These are phyloP conservation scores for Penicillium griseofulvum DNA, from an alignment of 2,329 filamentous ascomycete species.

Conservation along the genomic window DNA sequence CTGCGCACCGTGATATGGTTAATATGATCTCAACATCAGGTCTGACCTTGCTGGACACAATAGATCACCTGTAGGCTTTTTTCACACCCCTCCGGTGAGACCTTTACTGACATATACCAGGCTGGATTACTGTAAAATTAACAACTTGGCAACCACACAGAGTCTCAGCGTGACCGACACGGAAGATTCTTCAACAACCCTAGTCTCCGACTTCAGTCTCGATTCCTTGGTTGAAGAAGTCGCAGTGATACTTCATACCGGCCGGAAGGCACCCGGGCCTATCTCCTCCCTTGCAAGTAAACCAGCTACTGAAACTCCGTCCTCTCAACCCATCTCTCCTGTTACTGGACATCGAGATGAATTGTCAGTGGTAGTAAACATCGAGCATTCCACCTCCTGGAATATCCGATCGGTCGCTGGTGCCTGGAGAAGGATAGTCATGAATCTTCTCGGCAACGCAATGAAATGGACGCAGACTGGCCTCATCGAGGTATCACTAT, in stretches of 20 bases:
- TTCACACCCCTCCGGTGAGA: accelerated
- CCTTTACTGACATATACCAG: slow-evolving; percentile 14
- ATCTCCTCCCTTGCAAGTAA: slow-evolving; percentile 12
- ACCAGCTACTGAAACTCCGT: background rate
- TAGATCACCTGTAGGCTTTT: slow-evolving; percentile 33
- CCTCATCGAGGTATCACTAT: slow-evolving; percentile 32
- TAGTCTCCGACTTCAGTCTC: slow-evolving; percentile 34
- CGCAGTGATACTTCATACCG: slow-evolving; percentile 28
- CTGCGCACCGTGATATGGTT: slow-evolving; percentile 44
- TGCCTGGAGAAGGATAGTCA: slow-evolving; percentile 36
- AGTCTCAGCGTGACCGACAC: slow-evolving; percentile 6
- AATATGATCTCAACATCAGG: slow-evolving; percentile 52
- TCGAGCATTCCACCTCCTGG: slow-evolving; percentile 32
- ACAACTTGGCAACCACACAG: slow-evolving; percentile 18
- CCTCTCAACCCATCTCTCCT: slow-evolving; percentile 2
- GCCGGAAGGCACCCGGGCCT: slow-evolving; percentile 18
- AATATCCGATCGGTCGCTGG: slow-evolving; percentile 29
- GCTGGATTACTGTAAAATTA: slow-evolving; percentile 39
- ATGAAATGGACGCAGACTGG: slow-evolving; percentile 39
- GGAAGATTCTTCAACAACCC: slow-evolving; percentile 16
- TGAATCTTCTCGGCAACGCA: slow-evolving; percentile 40
- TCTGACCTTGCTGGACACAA: slow-evolving; percentile 51
- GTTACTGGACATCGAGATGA: slow-evolving; percentile 3
- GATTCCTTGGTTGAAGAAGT: slow-evolving; percentile 32
- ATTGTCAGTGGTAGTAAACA: slow-evolving; percentile 29